Conservation (phyloP, 257 asterid genomes). For the Prunella vulgaris region DNA sequence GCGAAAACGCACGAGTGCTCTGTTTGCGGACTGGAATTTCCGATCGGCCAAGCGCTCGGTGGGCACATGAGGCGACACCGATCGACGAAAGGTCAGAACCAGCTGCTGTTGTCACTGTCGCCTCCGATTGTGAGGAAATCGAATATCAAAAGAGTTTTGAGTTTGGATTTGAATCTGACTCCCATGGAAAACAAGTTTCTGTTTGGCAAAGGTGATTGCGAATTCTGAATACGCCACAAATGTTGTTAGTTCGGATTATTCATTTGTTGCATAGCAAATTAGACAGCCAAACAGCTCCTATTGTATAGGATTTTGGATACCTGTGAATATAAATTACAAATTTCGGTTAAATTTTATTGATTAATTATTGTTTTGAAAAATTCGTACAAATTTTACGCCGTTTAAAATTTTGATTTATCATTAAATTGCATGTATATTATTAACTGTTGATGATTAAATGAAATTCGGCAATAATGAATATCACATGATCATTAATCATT, state of each 20-base stretch:
- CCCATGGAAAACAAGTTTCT: constrained; percentile 48
- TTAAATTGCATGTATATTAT: background rate
- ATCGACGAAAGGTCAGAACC: constrained; percentile 18
- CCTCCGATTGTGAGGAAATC: constrained; percentile 40
- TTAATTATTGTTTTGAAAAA: background rate
- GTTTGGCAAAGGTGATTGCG: constrained; percentile 32
- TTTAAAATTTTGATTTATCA: background rate
- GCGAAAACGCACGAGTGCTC: constrained; percentile 59
- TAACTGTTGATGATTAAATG: background rate
- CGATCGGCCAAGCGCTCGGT: constrained; percentile 66
- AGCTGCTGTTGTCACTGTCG: constrained; percentile 22
- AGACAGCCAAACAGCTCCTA: background rate
- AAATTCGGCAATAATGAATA: background rate
- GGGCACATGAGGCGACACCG: constrained; percentile 74
- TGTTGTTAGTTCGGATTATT: too few relatives aligned
- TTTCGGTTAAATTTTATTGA: background rate
- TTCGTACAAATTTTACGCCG: background rate
- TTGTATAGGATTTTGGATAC: constrained; percentile 13
- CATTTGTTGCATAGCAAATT: constrained; percentile 12
- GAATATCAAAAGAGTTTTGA: constrained; percentile 37
- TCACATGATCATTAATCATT: background rate
- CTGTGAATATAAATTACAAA: background rate
- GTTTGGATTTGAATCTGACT: constrained; percentile 61
- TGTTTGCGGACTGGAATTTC: constrained; percentile 51
- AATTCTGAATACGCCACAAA: constrained; percentile 9